Base-by-base conservation (phyloP, 306 rosid genomes). In the Lotus japonicus region DNA sequence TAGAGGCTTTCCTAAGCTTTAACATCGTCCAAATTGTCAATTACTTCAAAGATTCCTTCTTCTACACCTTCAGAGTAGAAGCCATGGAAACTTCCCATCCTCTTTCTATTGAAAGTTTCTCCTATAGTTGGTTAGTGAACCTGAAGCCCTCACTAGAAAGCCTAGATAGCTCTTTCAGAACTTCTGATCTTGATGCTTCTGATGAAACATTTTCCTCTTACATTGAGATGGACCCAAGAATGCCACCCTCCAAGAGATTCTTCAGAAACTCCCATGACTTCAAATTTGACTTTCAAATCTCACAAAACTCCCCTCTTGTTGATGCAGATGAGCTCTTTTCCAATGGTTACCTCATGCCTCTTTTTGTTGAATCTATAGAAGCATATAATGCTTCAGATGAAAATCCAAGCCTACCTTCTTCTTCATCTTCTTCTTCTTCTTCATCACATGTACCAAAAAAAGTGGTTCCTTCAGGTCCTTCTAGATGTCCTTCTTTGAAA, bases 201-300 rank as follows among this genome's bases (percentile, higher is more conserved):
- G 97, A 90, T 72, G 95, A 87, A 77, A 81, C 85, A 39, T 26
- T 26, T 26, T 83, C 89, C 56, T 92, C 94, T 66, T 95, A 87
- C 96, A 95, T 95, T 72, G 99, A 95, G 81, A 92, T 92, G 98
- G 97, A 92, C 71, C 98, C 98, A 48, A 88, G 85, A 79, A 84
- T 82, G 92, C 77, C 98, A 64, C 94, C 98, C 41, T 92, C 97
- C 12, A 82, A 86, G 80, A 88, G 98, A 71, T 88, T 92, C 82
- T 88, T 88, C 33, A 80, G 28, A 46, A 88, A 79, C 21, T 84
- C 98, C 5, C 92, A 83, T 19, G 97, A 92, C 66, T 88, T 90
- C 85, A 95, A 85, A 33, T 95, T 95, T 49, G 97, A 95, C 28
- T 87, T 85, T 77, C 98, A 92, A n/a, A 66, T 64, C 18, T 90